Percentiles rank a stretch among this genome's conserved stretches.
These are phyloP conservation scores for Cordyceps tenuipes DNA, from an alignment of 2,329 filamentous ascomycete species.

Conservation along the genomic window DNA sequence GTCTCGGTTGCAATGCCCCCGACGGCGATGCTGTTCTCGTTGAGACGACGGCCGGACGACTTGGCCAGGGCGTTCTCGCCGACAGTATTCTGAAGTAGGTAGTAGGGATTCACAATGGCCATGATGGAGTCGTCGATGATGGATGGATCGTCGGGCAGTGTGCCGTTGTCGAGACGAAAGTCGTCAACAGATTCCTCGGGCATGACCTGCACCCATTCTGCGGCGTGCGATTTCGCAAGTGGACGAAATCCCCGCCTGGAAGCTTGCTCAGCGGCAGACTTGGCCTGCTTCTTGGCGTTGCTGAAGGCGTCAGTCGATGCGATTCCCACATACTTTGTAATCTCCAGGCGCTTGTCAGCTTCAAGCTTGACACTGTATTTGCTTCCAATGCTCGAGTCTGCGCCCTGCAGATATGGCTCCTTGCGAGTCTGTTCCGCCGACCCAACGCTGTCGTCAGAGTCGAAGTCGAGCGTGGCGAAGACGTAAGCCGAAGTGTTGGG, in stretches of 20 bases:
- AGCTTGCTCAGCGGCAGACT: conserved; percentile 40
- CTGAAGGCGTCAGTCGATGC: conserved; percentile 62
- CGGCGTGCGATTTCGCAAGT: conserved; percentile 46
- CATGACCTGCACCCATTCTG: conserved; percentile 55
- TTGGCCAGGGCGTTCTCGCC: conserved; percentile 32
- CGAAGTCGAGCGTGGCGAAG: conserved; percentile 34
- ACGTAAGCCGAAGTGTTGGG: conserved; percentile 51
- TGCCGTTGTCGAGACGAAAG: conserved; percentile 48
- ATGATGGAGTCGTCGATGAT: conserved; percentile 47
- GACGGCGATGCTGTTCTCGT: conserved; percentile 19
- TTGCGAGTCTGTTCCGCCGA: conserved; percentile 35
- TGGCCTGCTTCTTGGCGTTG: conserved; percentile 46
- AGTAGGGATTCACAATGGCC: conserved; percentile 46
- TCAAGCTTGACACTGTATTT: conserved; percentile 44
- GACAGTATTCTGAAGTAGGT: conserved; percentile 45
- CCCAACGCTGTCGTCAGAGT: conserved; percentile 25
- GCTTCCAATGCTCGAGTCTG: conserved; percentile 58
- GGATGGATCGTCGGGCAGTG: conserved; percentile 46
- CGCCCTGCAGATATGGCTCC: conserved; percentile 41
- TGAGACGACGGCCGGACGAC: conserved; percentile 35
- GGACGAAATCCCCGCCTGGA: conserved; percentile 43
- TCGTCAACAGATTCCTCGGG: conserved; percentile 54
- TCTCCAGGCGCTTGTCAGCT: conserved; percentile 42
- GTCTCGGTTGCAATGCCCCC: conserved; percentile 22
- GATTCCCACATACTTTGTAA: conserved; percentile 60